These are phyloP conservation scores for Acanthamoeba divionensis DNA, from an alignment of 208 protist genomes.

Conservation along the genomic window DNA sequence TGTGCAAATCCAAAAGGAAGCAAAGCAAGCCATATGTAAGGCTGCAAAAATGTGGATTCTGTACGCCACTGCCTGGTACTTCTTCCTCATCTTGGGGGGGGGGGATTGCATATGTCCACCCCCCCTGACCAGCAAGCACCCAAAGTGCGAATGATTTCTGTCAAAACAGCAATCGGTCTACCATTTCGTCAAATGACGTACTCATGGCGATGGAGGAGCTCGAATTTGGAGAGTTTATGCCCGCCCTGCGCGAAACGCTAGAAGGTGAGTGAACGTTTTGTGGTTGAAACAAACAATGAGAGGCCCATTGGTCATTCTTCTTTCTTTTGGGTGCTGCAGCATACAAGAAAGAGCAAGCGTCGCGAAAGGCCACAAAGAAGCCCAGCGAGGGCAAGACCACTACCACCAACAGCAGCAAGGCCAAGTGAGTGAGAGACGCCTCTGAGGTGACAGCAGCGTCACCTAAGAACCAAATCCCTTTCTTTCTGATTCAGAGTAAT, in stretches of 20 bases:
- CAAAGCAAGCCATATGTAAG: slow-evolving; percentile 11
- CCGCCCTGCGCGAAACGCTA: not conserved
- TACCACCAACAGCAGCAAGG: too few species aligned
- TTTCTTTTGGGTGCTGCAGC: too few species aligned
- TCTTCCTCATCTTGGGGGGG: not conserved
- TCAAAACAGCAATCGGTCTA: slow-evolving; percentile 29
- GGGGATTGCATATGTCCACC: not conserved
- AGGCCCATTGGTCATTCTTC: too few species aligned
- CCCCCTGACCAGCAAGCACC: not conserved
- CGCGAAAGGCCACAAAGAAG: too few species aligned
- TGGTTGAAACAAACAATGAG: too few species aligned
- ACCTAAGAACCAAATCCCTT: too few species aligned
- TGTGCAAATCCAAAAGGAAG: slow-evolving; percentile 46
- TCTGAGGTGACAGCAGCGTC: too few species aligned
- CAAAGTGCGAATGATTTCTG: slow-evolving; percentile 43
- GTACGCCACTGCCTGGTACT: slow-evolving; percentile 32
- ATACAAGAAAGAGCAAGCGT: too few species aligned
- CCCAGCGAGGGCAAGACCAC: too few species aligned
- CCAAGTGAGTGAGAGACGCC: too few species aligned
- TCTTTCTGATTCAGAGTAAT: too few species aligned
- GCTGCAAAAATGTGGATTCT: slow-evolving; percentile 46
- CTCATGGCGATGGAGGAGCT: slow-evolving; percentile 50
- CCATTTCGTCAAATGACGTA: slow-evolving; percentile 43
- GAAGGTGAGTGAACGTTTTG: too few species aligned
- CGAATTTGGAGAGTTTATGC: slow-evolving; percentile 26